These are phyloP conservation scores for Solanum tarapatanum DNA, from an alignment of 257 asterid genomes.

Conservation along the genomic window DNA sequence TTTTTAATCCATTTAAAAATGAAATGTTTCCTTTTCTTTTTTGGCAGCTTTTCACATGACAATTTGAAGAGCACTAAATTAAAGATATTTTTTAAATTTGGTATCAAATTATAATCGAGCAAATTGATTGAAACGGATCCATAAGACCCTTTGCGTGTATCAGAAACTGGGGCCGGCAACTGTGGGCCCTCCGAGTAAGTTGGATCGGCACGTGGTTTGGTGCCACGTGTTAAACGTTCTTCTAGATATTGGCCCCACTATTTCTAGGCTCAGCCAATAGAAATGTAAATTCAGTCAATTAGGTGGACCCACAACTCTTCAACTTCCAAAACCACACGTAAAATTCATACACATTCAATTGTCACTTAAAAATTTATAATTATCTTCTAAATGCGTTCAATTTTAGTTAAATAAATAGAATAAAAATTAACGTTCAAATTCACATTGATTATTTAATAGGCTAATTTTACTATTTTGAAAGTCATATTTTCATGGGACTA, in stretches of 20 bases:
- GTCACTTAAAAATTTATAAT: background rate
- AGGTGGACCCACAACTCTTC: background rate
- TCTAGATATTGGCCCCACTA: background rate
- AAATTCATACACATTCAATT: background rate
- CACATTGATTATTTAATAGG: background rate
- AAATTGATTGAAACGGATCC: background rate
- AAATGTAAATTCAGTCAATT: background rate
- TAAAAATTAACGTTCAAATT: background rate
- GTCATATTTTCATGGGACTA: background rate
- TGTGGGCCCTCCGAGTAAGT: background rate
- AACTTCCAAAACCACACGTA: background rate
- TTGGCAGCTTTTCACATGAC: no score
- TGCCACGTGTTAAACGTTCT: background rate
- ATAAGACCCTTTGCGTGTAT: background rate
- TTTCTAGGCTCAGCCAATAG: background rate
- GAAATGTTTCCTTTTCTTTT: accelerated
- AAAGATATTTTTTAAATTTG: accelerated
- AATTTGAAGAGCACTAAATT: accelerated
- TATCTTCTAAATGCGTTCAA: background rate
- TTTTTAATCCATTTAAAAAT: background rate
- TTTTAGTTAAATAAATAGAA: background rate
- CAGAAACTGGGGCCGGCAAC: background rate
- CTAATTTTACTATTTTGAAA: background rate
- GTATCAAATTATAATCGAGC: accelerated
- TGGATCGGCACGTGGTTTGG: background rate